Evolutionary conservation across 2,329 filamentous ascomycete species (phyloP), one percentile per base, ranked within the genome.

Genomic region (Alternaria triticina): DNA sequence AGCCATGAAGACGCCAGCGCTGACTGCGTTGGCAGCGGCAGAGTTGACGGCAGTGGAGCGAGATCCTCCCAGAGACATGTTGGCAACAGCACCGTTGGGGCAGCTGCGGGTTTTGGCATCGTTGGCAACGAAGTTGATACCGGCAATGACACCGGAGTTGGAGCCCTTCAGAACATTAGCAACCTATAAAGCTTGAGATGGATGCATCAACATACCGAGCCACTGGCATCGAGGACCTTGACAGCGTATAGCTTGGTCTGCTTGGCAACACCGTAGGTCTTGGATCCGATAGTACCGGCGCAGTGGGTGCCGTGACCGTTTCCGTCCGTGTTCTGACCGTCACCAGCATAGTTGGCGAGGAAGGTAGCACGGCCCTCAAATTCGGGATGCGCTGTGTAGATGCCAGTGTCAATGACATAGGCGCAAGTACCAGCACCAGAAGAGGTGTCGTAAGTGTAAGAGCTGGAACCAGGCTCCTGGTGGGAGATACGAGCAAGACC

Each of bases 341-440:
- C 77, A 46, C 77, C 76, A 59, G 76, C 77, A 57, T 70, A 79
- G 72, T 80, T 80, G 65, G 76, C 74, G 17, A 80, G 68, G 70
- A 76, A 79, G 36, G 73, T 77, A 33, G 79, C 79, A 68, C 79
- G 79, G 52, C 77, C 77, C 63, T 79, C 79, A 25, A 81, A 81
- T 36, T 81, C 79, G 9, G 76, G 57, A 77, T 91, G 89, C 6
- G 82, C 81, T 40, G 80, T 79, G 58, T 80, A 80, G 74, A 91
- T 87, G 68, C 89, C 89, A 6, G 89, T 90, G 77, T 91, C 89
- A 44, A 91, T 85, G 23, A 91, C 80, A 74, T 88, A 91, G 27
- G 84, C 85, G 22, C 86, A 89, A 71, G 79, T 79, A 59, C 69
- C 67, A 30, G 69, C 65, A 59, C 81, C 81, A 44, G 80, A 80